phyloP scores from a whole-genome alignment of 2,329 filamentous ascomycete species.

The Botrytis tulipae region DNA sequence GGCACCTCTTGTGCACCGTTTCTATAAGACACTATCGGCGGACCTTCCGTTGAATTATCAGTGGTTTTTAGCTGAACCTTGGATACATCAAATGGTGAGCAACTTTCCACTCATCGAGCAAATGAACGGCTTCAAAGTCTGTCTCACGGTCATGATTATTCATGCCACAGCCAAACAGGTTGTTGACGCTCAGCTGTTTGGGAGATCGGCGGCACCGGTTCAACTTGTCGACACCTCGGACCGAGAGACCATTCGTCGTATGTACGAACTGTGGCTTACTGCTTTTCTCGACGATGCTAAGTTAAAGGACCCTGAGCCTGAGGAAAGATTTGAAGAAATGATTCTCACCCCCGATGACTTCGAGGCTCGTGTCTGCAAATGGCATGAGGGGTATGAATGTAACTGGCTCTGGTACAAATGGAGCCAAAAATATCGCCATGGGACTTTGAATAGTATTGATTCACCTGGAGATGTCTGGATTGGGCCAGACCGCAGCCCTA shows the following conservation, averaged over 20 bases:
- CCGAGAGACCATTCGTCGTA: not conserved
- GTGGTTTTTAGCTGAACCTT: no score
- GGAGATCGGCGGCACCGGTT: not conserved
- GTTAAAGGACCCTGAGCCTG: not conserved
- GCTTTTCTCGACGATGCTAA: not conserved
- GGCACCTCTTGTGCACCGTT: not conserved
- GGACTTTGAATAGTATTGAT: not conserved
- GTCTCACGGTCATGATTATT: not conserved
- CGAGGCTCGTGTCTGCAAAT: not conserved
- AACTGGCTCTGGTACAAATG: not conserved
- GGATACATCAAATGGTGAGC: rapidly evolving
- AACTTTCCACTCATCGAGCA: not conserved
- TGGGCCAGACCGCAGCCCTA: no score
- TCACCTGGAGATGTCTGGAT: not conserved
- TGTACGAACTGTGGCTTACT: not conserved
- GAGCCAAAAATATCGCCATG: not conserved
- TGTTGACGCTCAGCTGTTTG: conserved; percentile 1
- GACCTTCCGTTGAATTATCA: no score
- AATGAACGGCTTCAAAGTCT: not conserved
- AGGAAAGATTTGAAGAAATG: not conserved
- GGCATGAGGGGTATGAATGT: not conserved
- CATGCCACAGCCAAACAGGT: not conserved
- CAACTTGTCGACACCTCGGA: not conserved
- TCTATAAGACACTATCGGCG: rapidly evolving
- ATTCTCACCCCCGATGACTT: not conserved